These are phyloP conservation scores for Forsythia suspensa DNA, from an alignment of 257 asterid genomes.

Conservation along the genomic window DNA sequence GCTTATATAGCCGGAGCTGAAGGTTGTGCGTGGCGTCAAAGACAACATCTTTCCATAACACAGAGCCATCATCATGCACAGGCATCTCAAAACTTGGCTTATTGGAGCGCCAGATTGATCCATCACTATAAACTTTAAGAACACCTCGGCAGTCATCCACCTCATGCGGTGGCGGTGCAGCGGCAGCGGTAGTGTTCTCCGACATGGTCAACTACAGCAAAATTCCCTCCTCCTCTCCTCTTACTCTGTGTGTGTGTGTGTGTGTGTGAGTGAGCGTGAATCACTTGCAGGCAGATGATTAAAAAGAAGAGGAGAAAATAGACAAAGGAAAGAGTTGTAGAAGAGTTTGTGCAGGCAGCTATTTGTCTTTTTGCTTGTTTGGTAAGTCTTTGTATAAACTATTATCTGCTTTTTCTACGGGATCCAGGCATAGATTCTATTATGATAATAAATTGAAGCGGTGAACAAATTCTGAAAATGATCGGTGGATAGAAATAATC, in stretches of 20 bases:
- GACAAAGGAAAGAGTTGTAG: constrained; percentile 5
- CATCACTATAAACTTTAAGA: constrained; percentile 63
- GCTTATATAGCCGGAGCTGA: constrained; percentile 76
- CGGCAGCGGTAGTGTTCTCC: neutral
- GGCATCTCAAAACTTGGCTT: constrained; percentile 55
- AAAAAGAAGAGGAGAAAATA: neutral
- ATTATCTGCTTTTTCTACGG: no score
- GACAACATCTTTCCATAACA: constrained; percentile 59
- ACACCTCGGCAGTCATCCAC: constrained; percentile 81
- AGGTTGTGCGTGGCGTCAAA: constrained; percentile 47
- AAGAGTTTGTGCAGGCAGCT: constrained; percentile 22
- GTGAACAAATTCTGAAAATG: no score
- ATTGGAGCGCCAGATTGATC: constrained; percentile 58
- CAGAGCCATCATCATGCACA: constrained; percentile 60
- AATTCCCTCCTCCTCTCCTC: constrained; percentile 8
- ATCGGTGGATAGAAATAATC: no score
- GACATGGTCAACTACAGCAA: neutral
- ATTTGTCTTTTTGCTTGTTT: constrained; percentile 7
- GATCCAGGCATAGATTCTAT: no score
- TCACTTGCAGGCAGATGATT: neutral
- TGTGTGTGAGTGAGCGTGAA: neutral
- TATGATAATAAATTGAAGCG: no score
- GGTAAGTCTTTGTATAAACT: no score
- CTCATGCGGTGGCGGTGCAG: constrained; percentile 34
- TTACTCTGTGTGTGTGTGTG: neutral